Evolutionary conservation across 768 basidiomycete species (phyloP).

Genomic region (Coprinopsis strossmayeri): DNA sequence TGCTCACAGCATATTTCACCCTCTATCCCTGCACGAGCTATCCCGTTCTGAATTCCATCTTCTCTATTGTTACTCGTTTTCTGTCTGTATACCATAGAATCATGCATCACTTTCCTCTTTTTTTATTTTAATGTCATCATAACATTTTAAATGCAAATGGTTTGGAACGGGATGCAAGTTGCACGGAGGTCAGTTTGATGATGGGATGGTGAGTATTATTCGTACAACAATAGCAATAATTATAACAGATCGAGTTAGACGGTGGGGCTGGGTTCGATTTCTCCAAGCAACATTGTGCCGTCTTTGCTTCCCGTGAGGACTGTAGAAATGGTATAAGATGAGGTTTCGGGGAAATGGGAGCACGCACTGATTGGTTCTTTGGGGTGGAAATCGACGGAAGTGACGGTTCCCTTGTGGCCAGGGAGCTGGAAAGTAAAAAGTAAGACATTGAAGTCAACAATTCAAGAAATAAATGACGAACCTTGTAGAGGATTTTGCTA

Average conservation of each 20-base stretch:
- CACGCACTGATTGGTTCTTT: conserved; percentile 91
- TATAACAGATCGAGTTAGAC: conserved; percentile 34
- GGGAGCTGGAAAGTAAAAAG: conserved; percentile 53
- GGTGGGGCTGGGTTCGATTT: conserved; percentile 65
- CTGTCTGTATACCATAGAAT: conserved; percentile 4
- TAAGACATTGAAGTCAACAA: background rate
- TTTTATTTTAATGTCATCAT: no score
- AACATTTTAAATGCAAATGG: no score
- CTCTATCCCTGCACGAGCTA: conserved; percentile 38
- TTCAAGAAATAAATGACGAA: conserved; percentile 21
- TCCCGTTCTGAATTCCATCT: conserved; percentile 3
- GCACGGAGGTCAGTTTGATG: background rate
- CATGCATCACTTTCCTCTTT: no score
- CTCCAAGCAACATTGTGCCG: conserved; percentile 85
- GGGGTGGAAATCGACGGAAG: conserved; percentile 93
- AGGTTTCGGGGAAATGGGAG: background rate
- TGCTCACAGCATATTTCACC: background rate
- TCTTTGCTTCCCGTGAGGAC: conserved; percentile 93
- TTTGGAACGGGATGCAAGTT: no score
- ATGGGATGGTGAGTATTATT: background rate
- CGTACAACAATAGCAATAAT: background rate
- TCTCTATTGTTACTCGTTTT: conserved; percentile 6
- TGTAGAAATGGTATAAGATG: conserved; percentile 21
- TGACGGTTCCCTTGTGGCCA: conserved; percentile 95
- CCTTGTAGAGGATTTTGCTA: conserved; percentile 72